Evolutionary conservation across 176 grass and related monocot species (phyloP).

Genomic region (Canna indica): DNA sequence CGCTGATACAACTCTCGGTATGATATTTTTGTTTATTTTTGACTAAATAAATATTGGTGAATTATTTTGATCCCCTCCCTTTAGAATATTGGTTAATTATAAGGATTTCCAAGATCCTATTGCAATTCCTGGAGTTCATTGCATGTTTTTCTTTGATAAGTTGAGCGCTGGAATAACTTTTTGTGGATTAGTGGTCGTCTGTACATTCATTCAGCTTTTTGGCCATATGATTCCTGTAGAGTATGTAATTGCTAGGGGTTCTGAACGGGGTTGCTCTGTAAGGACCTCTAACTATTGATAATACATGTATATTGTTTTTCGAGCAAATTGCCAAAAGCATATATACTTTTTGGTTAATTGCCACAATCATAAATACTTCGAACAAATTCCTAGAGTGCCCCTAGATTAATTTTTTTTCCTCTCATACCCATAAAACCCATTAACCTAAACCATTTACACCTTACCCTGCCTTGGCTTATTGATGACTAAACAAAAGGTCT

Average conservation of each 20-base stretch:
- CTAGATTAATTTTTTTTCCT: no score
- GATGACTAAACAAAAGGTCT: no score
- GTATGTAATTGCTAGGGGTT: not conserved
- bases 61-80: not conserved
- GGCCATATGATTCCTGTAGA: not conserved
- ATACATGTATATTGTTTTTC: no score
- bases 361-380: no score
- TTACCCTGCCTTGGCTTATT: no score
- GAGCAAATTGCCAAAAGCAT: no score
- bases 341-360: no score
- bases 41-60: not conserved
- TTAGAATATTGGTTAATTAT: not conserved
- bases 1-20: slow-evolving; percentile 35
- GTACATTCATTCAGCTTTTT: not conserved
- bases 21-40: not conserved
- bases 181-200: not conserved
- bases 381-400: no score
- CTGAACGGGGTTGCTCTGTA: not conserved
- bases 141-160: not conserved
- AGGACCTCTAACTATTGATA: no score
- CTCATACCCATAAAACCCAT: no score
- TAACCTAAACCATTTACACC: no score
- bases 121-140: not conserved
- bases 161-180: not conserved
- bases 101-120: not conserved